Evolutionary conservation across 176 grass and related monocot genomes (phyloP), one percentile per base, ranked within the genome.

Genomic region (Carex pumila): DNA sequence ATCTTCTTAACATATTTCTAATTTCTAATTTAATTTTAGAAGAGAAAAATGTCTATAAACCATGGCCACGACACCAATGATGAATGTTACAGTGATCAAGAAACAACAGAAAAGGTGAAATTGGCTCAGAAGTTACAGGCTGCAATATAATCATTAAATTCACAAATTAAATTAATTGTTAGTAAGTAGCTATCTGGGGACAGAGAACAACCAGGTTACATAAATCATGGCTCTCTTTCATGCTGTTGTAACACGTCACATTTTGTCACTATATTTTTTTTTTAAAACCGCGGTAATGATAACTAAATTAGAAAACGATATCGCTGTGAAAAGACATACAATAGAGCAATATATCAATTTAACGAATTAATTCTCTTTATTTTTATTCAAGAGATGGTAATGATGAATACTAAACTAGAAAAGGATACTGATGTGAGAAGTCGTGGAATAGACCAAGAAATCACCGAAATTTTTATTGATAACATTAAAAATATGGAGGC

Each of bases 111-210:
- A 68, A 67, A 18, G 6, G 65, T 68, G 65, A 69, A 53, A 53
- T 75, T 76, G 21, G 49, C 31, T 13, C 49, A 56, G 56, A 78
- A 57, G 52, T 57, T 78, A 31, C 21, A 75, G 21, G 22, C 30
- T 10, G 45, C 71, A 54, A 15, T 47, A 78, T 78, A 52, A 78
- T 78, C 5, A 78, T 57, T 67, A 36, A 78, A 18, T 57, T 56
- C 1, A 56, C 72, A 56, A 34, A 55, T 77, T 77, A 32, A 77
- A 77, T 77, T 77, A 77, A 77, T 77, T 18, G 73, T 78, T 78
- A 57, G 52, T 78, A 52, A 57, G 73, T 57, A 78, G 73, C 73
- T 78, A 17, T 78, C 73, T 34, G 29, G 73, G 73, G 49, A 55
- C 49, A 2, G 43, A 52, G n/a, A 29, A 22, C 43, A 74, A 30